Conservation (phyloP, 805 yeast genomes). For the Geotrichum ghanense region DNA sequence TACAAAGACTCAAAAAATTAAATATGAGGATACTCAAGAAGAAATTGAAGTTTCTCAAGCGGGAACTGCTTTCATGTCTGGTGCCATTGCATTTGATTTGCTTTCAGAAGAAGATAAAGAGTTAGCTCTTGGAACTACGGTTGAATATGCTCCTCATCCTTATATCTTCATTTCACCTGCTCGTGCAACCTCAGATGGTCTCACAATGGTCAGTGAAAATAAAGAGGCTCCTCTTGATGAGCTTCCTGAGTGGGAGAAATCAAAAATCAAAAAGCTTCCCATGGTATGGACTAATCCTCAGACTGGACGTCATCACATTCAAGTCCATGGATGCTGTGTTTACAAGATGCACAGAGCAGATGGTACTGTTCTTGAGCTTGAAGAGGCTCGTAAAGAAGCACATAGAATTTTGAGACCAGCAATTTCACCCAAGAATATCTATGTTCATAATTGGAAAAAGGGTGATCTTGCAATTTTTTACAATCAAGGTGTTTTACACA, state of each 20-base stretch:
- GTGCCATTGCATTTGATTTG: constrained; percentile 63
- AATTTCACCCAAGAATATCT: constrained; percentile 58
- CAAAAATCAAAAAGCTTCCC: constrained; percentile 67
- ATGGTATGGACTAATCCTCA: constrained; percentile 89
- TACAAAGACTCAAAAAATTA: constrained; percentile 41
- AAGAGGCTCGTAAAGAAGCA: constrained; percentile 61
- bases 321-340: constrained; percentile 83
- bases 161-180: constrained; percentile 76
- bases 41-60: constrained; percentile 63
- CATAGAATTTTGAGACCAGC: constrained; percentile 79
- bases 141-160: constrained; percentile 88
- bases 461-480: constrained; percentile 82
- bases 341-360: constrained; percentile 45
- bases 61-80: constrained; percentile 82
- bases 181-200: constrained; percentile 73
- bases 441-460: constrained; percentile 71
- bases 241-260: constrained; percentile 74
- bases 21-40: constrained; percentile 58
- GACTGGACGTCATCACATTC: constrained; percentile 71
- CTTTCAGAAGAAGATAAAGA: constrained; percentile 61
- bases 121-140: constrained; percentile 65
- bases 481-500: constrained; percentile 86
- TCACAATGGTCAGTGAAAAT: constrained; percentile 74
- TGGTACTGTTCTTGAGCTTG: constrained; percentile 52
- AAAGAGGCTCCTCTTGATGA: constrained; percentile 56